Conservation (phyloP, 2,329 filamentous ascomycete species). For the Clonostachys rhizophaga region DNA sequence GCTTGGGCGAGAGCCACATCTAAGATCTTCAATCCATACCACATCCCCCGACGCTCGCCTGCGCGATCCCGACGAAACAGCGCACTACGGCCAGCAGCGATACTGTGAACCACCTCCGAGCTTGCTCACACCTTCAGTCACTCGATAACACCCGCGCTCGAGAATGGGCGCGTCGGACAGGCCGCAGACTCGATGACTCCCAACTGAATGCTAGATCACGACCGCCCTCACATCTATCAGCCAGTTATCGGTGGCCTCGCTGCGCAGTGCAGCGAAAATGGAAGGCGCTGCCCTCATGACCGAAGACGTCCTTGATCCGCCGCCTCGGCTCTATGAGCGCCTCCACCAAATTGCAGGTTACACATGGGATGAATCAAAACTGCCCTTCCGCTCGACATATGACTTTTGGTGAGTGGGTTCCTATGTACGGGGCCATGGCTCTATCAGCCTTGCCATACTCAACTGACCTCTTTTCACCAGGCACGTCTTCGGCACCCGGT, state of each 20-base stretch:
- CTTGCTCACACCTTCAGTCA: too few species aligned
- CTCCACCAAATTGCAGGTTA: conserved; percentile 70
- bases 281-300: conserved; percentile 42
- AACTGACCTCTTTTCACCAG: conserved; percentile 24
- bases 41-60: too few species aligned
- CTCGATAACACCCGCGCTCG: background rate
- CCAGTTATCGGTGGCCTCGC: background rate
- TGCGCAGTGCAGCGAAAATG: conserved; percentile 30
- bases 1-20: too few species aligned
- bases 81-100: too few species aligned
- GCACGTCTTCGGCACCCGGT: conserved; percentile 63
- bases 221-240: background rate
- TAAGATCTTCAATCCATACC: too few species aligned
- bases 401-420: conserved; percentile 68
- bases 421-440: background rate
- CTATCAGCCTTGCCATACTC: background rate
- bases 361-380: conserved; percentile 65
- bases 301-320: conserved; percentile 57
- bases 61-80: too few species aligned
- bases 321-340: conserved; percentile 66
- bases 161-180: conserved; percentile 3
- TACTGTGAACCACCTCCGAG: too few species aligned
- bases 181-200: conserved; percentile 1
- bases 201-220: background rate
- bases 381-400: conserved; percentile 65